Conservation (phyloP, 2,329 filamentous ascomycete species). For the Colletotrichum filicis region DNA sequence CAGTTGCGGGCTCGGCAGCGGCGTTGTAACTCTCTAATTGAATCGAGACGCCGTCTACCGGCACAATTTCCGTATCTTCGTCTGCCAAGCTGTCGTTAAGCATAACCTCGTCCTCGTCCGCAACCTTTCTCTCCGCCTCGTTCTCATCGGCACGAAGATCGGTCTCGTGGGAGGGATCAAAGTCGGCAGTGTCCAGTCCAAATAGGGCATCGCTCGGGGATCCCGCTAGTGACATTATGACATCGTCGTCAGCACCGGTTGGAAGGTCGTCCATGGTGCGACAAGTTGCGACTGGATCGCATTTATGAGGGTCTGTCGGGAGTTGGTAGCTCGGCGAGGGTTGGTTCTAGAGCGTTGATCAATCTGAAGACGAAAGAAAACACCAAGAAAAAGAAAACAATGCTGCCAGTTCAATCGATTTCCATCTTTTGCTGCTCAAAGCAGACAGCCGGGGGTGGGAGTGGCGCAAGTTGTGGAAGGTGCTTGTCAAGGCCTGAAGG, state of each 20-base stretch:
- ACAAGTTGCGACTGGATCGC: slow-evolving; percentile 34
- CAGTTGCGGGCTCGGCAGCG: neutral
- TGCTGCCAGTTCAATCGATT: neutral
- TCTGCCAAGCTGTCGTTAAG: neutral
- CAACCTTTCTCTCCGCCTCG: neutral
- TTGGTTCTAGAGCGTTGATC: neutral
- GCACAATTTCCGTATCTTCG: neutral
- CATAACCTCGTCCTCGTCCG: neutral
- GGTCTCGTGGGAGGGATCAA: neutral
- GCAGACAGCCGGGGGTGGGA: neutral
- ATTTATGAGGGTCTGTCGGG: neutral
- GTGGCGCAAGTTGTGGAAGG: neutral
- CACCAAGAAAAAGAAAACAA: neutral
- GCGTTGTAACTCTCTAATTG: neutral
- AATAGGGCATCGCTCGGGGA: slow-evolving; percentile 24
- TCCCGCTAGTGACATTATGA: neutral
- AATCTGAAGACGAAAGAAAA: neutral
- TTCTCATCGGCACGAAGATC: neutral
- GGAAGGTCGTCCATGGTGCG: slow-evolving; percentile 31
- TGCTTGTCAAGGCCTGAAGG: neutral
- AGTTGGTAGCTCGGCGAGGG: neutral
- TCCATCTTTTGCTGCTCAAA: neutral
- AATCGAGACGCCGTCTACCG: neutral
- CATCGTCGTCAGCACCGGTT: slow-evolving; percentile 37
- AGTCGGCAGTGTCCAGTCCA: slow-evolving; percentile 8